Base-by-base conservation (phyloP, 1,284 basidiomycete genomes). In the Fomitopsis betulina region DNA sequence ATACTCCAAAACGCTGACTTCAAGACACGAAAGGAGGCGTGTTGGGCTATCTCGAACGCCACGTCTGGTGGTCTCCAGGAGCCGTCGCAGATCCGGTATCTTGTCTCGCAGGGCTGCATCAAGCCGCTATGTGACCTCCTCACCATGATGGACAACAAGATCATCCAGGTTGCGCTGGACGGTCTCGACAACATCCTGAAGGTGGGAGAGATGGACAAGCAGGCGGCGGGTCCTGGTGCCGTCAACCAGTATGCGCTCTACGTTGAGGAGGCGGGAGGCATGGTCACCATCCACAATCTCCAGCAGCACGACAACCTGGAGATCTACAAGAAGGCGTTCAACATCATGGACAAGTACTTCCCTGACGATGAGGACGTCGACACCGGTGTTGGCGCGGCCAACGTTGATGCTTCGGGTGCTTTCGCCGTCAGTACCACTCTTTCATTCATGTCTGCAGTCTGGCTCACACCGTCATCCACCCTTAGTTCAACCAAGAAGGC, bases 241-340 rank as follows among this genome's bases (percentile, higher is more conserved):
- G 81, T 87, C 54, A 99, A 99, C 76, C 88, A 94, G 69, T 99
- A 98, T 73, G 96, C 97, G 15, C 78, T 92, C 57, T 98, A 82
- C 68, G 93, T 99, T 53, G 97, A 99, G 75, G 97, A 99, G 76
- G 95, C 96, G 38, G 96, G 97, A 65, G 97, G 97, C 55, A 98
- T 99, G 96, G 85, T 96, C 63, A 91, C 94, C 25, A 98, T 99
- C 73, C 96, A 98, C 83, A 96, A 98, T 76, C 85, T 99, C 62
- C 97, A 99, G 78, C 95, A 97, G 76, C 97, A 99, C 76, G 96
- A 99, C 79, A 99, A 98, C 77, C 77, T 98, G 75, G 96, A 99
- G 70, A 99, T 99, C 70, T 93, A 99, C 82, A 98, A 98, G 84
- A 99, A 99, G 81, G 96, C 96, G 62, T 99, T 97, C 85, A 96